Evolutionary conservation across 2,329 filamentous ascomycete species (phyloP), one percentile per base, ranked within the genome.

Genomic region (Neonectria coccinea): DNA sequence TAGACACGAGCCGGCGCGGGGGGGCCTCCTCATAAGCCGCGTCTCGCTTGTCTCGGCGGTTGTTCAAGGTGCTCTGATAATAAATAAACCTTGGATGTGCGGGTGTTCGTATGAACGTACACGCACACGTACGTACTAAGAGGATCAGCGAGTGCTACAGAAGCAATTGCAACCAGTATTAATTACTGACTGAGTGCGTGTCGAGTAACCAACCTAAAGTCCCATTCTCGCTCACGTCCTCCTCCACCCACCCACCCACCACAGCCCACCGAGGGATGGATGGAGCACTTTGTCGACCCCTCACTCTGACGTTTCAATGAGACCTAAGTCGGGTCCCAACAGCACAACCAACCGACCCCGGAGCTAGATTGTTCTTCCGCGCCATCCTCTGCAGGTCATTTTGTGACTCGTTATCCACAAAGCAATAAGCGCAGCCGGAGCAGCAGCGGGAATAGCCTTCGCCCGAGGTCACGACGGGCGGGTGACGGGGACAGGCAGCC

Each of bases 311-410:
- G 27, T 53, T 50, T 58, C 55, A 55, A 59, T 56, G 53, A 50
- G 51, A 59, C 50, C 56, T 25, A 36, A 18, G 27, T 41, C 53
- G 16, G 39, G 39, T 41, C 41, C 47, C 27, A 58, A 58, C 48
- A 57, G 54, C 22, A 25, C 12, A 31, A 47, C 29, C 50, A 31
- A 12, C 42, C 22, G 36, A 44, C 27, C 56, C 50, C 50, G 48
- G 48, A n/a, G n/a, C 5, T 18, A 51, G 9, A 51, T 12, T 33
- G 11, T 51, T 54, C 27, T 51, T 50, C 27, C 45, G 50, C 56
- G 42, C 45, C 56, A 52, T 39, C n/a, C 51, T 39, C 56, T 64
- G 61, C 61, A 59, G 20, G 61, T 52, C 51, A 59, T 64, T 50
- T 44, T 33, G 61, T 52, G 44, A 64, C 59, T 50, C 22, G 20